phyloP scores from a whole-genome alignment of 352 stramenopile species.

The Elongisporangium undulatum region DNA sequence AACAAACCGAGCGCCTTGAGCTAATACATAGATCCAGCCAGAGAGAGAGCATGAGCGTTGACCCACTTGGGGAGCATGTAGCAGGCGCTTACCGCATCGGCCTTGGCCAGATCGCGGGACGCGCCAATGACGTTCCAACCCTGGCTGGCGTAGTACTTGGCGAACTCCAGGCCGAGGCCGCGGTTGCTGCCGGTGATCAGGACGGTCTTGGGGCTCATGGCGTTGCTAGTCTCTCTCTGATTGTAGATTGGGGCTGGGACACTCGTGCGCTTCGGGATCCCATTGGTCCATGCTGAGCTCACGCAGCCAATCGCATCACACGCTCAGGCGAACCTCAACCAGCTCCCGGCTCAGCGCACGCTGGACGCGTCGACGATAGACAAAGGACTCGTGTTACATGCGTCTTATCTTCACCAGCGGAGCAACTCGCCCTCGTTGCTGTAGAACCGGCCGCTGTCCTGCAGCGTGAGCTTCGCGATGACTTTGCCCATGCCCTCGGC shows the following conservation, averaged over 20 bases:
- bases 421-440: slow-evolving; percentile 23
- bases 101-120: slow-evolving; percentile 19
- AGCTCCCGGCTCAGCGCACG: no score
- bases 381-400: no score
- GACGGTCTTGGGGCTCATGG: slow-evolving; percentile 32
- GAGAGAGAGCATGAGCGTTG: not conserved
- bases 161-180: slow-evolving; percentile 41
- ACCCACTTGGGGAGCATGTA: no score
- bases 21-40: slow-evolving; percentile 4
- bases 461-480: slow-evolving; percentile 16
- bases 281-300: no score
- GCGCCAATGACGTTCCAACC: slow-evolving; percentile 47
- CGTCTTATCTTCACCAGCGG: slow-evolving; percentile 23
- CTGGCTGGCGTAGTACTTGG: slow-evolving; percentile 27
- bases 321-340: no score
- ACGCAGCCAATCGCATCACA: no score
- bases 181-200: slow-evolving; percentile 42
- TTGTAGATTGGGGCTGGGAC: slow-evolving; percentile 5
- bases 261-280: no score
- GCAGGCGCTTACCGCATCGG: slow-evolving; percentile 18
- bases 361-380: no score
- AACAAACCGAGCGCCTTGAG: slow-evolving; percentile 26
- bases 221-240: not conserved
- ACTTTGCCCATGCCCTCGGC: slow-evolving; percentile 21
- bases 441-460: slow-evolving; percentile 31